Percentiles rank a stretch among this genome's conserved stretches.
Evolutionary conservation across 768 basidiomycete species (phyloP).

Genomic region (Artomyces pyxidatus): DNA sequence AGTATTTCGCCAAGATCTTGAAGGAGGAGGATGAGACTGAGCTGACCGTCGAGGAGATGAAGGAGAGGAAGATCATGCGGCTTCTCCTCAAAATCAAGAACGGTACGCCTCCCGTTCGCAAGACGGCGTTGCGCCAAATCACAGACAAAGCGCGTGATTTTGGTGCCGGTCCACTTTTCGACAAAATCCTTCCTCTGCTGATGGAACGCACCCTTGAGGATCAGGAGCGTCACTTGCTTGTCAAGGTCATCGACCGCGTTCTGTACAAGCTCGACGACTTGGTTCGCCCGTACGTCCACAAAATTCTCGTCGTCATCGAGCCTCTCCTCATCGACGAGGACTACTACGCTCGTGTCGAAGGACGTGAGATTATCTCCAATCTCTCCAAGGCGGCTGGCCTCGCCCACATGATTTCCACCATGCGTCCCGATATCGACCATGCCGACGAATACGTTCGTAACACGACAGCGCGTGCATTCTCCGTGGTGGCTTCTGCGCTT

Average conservation of each 20-base stretch:
- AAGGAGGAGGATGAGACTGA: constrained; percentile 94
- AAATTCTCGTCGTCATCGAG: constrained; percentile 99
- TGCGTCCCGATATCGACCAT: constrained; percentile 99
- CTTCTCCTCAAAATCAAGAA: constrained; percentile 98
- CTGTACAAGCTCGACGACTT: constrained; percentile 98
- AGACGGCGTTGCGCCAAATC: constrained; percentile 95
- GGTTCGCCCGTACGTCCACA: constrained; percentile 98
- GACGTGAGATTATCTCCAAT: constrained; percentile 98
- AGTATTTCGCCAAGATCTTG: constrained; percentile 94
- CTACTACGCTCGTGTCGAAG: constrained; percentile 93
- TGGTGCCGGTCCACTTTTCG: constrained; percentile 95
- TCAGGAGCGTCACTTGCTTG: constrained; percentile 94
- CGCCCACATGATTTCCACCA: constrained; percentile 99
- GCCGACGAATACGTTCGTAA: constrained; percentile 99
- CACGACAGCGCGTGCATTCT: constrained; percentile 97
- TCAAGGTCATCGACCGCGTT: constrained; percentile 98
- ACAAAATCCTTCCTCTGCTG: constrained; percentile 95
- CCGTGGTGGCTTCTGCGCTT: constrained; percentile 96
- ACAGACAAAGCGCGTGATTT: constrained; percentile 99
- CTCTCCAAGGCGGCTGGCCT: constrained; percentile 97
- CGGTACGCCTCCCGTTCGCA: constrained; percentile 95
- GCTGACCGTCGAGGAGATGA: constrained; percentile 94
- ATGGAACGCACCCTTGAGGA: constrained; percentile 98
- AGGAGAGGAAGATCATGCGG: constrained; percentile 99
- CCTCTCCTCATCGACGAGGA: constrained; percentile 98